These are phyloP conservation scores for Dimargaris cristalligena DNA, from an alignment of 192 early-diverging fungal genomes.

Conservation along the genomic window DNA sequence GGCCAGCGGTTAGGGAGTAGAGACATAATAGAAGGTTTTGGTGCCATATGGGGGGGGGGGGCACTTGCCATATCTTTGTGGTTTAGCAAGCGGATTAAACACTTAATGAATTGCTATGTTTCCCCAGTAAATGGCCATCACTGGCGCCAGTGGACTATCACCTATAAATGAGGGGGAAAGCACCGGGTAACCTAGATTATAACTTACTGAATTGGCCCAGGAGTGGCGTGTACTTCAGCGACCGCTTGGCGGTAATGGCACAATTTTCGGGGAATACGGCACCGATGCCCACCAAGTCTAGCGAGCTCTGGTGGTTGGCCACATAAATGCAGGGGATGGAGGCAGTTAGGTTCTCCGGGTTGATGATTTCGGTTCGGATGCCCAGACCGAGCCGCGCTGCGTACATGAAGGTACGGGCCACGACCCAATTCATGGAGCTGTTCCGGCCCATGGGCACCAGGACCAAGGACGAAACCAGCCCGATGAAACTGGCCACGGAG, in stretches of 20 bases:
- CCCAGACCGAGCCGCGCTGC: slow-evolving; percentile 36
- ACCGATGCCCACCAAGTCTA: slow-evolving; percentile 56
- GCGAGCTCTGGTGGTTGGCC: slow-evolving; percentile 72
- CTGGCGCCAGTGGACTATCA: background rate
- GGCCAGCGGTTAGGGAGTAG: too few relatives aligned
- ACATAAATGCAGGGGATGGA: slow-evolving; percentile 43
- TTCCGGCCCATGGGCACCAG: slow-evolving; percentile 36
- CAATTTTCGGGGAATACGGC: slow-evolving; percentile 44
- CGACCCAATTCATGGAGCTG: slow-evolving; percentile 41
- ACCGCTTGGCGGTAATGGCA: slow-evolving; percentile 53
- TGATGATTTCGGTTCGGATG: slow-evolving; percentile 39
- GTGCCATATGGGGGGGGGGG: background rate
- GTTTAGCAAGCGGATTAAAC: background rate
- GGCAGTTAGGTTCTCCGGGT: slow-evolving; percentile 38
- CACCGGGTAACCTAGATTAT: too few relatives aligned
- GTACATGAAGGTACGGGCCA: slow-evolving; percentile 33
- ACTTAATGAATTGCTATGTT: background rate
- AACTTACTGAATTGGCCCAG: slow-evolving; percentile 63
- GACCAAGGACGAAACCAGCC: slow-evolving; percentile 32
- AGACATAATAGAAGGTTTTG: too few relatives aligned
- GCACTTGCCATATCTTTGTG: background rate
- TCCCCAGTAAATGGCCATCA: background rate
- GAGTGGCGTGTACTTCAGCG: slow-evolving; percentile 47
- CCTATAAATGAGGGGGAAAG: too few relatives aligned
- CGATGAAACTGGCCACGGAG: slow-evolving; percentile 27